Base-by-base conservation (phyloP, 2,329 filamentous ascomycete genomes). In the Cercospora janseana region DNA sequence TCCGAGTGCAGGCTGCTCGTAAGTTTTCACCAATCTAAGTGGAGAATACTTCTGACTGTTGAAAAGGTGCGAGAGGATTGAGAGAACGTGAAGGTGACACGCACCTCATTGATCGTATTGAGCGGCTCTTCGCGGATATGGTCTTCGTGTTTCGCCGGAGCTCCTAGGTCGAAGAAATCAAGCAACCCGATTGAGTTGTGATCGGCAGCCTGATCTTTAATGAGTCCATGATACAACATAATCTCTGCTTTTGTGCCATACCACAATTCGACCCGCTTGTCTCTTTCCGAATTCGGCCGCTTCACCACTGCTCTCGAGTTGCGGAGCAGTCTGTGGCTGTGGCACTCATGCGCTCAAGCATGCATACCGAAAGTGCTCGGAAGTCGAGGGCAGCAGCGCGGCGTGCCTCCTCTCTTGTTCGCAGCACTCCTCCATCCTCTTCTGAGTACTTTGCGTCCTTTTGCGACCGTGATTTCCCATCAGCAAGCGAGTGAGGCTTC, bases 101-200 rank as follows among this genome's bases (percentile, higher is more conserved):
- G 46, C 52, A 52, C 49, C 49, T 55, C 9, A 52, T 52, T 26
- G 43, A 52, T 29, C 45, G 49, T 16, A 46, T 55, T 6, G 49
- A 55, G 26, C 46, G 49, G 27, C 45, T 52, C 31, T 49, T 55
- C 20, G 49, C 40, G 18, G 46, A 52, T 26, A 35, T 55, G 31
- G 49, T 49, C 7, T 49, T 52, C 37, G 49, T 52, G 21, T 38
- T 47, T 40, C 34, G 49, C n/a, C 29, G 46, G 8, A 41, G 28
- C 13, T 46, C 32, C 20, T 49, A 49, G 28, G 41, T 35, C 15
- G 26, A 49, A 16, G 32, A 29, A 23, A 52, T 37, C 24, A 46
- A 26, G 31, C 32, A 15, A 8, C 31, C 15, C 13, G 18, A 43
- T 26, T 3, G 27, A 10, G 13, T 18, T 13, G 5, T 20, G 34